Conservation (phyloP, 176 grass and related monocot species). For the Carex parvula region DNA sequence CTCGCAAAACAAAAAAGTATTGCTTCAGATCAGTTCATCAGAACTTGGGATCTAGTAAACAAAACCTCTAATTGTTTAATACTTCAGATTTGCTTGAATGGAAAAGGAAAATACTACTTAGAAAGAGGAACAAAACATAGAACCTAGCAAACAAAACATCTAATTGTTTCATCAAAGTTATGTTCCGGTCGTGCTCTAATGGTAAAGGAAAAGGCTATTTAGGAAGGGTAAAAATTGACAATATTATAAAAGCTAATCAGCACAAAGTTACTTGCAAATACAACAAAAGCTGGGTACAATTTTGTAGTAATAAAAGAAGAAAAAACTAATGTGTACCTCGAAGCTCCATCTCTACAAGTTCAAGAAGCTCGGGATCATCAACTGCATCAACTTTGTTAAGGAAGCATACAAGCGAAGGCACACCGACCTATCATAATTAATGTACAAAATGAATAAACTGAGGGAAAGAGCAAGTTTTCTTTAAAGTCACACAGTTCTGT, state of each 20-base stretch:
- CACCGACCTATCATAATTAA: conserved; percentile 63
- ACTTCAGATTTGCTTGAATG: not conserved
- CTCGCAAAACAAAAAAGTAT: not conserved
- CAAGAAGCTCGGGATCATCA: conserved; percentile 83
- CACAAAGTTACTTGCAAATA: not conserved
- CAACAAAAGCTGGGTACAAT: not conserved
- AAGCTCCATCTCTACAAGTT: conserved; percentile 98
- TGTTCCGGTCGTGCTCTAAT: not conserved
- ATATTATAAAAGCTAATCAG: not conserved
- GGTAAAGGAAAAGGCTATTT: not conserved
- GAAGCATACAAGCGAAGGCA: conserved; percentile 96
- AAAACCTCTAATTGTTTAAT: not conserved
- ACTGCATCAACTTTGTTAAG: conserved; percentile 97
- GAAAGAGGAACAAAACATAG: not conserved
- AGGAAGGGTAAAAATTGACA: not conserved
- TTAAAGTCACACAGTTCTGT: not conserved
- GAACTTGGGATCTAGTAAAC: not conserved
- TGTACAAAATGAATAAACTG: not conserved
- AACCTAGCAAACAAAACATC: not conserved
- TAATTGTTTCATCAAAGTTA: not conserved
- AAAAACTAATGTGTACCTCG: conserved; percentile 46
- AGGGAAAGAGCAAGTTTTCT: not conserved
- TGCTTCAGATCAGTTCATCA: not conserved
- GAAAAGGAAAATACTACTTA: not conserved
- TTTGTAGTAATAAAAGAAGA: not conserved